These are phyloP conservation scores for Geranium brycei DNA, from an alignment of 345 rosid species.

Conservation along the genomic window DNA sequence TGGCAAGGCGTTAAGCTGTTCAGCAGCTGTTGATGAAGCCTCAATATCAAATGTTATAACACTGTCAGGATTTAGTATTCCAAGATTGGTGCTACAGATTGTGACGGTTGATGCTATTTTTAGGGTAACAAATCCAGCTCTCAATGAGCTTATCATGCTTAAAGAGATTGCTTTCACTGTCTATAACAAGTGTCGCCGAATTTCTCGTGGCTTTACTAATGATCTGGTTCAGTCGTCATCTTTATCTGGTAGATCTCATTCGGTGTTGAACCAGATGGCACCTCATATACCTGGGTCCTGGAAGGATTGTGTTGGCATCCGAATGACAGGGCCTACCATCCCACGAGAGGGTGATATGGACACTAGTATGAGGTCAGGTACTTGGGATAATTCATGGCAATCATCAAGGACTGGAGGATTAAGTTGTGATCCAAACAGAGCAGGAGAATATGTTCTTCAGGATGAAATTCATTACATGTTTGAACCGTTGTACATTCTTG, in stretches of 20 bases:
- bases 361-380: constrained; percentile 55
- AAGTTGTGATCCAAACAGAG: constrained; percentile 64
- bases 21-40: constrained; percentile 81
- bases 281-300: constrained; percentile 60
- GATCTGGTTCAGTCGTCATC: constrained; percentile 50
- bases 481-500: constrained; percentile 92
- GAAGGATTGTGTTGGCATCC: constrained; percentile 80
- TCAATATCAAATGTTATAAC: constrained; percentile 63
- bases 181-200: constrained; percentile 85
- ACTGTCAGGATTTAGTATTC: constrained; percentile 77
- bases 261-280: constrained; percentile 40
- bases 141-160: constrained; percentile 69
- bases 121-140: constrained; percentile 81
- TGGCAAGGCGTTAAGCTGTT: constrained; percentile 75
- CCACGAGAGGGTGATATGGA: constrained; percentile 89
- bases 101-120: constrained; percentile 84
- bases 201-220: constrained; percentile 57
- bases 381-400: constrained; percentile 94
- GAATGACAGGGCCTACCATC: constrained; percentile 63
- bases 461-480: constrained; percentile 71
- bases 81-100: constrained; percentile 78
- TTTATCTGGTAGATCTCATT: constrained; percentile 53
- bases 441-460: constrained; percentile 48
- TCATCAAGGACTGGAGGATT: constrained; percentile 64
- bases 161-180: constrained; percentile 94